Percentiles rank a stretch among this genome's conserved stretches.
Conservation (phyloP, 2,329 filamentous ascomycete species). For the Aspergillus transmontanensis region DNA sequence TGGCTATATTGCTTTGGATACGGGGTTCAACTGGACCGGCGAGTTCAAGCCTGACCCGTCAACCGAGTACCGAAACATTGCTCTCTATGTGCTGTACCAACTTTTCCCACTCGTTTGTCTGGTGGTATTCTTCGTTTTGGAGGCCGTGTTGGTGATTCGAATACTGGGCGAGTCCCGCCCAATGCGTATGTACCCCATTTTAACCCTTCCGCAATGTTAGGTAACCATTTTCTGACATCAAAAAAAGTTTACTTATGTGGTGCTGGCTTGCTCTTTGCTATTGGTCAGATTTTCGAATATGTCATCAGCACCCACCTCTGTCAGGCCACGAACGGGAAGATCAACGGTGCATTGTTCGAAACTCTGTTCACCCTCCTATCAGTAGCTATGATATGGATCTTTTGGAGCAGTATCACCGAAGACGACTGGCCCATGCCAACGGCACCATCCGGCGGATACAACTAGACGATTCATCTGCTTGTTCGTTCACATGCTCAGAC, state of each 20-base stretch:
- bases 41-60: constrained; percentile 68
- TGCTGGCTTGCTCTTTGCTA: constrained; percentile 79
- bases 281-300: constrained; percentile 96
- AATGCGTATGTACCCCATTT: constrained; percentile 65
- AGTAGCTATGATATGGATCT: constrained; percentile 83
- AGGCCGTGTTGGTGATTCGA: constrained; percentile 78
- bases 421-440: constrained; percentile 83
- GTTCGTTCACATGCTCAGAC: not conserved
- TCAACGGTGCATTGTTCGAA: constrained; percentile 91
- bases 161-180: constrained; percentile 86
- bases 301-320: constrained; percentile 90
- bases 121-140: constrained; percentile 82
- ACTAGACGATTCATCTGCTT: constrained; percentile 8
- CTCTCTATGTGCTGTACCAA: constrained; percentile 92
- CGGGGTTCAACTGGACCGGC: constrained; percentile 80
- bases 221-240: constrained; percentile 8
- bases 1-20: constrained; percentile 94
- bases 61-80: constrained; percentile 69
- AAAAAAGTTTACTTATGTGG: constrained; percentile 68
- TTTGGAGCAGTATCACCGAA: constrained; percentile 99
- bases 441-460: constrained; percentile 30
- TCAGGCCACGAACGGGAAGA: constrained; percentile 76
- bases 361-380: constrained; percentile 87
- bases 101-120: constrained; percentile 86
- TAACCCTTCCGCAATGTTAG: not conserved